Evolutionary conservation across 805 yeast species (phyloP).

Genomic region (Kockiozyma suomiensis): DNA sequence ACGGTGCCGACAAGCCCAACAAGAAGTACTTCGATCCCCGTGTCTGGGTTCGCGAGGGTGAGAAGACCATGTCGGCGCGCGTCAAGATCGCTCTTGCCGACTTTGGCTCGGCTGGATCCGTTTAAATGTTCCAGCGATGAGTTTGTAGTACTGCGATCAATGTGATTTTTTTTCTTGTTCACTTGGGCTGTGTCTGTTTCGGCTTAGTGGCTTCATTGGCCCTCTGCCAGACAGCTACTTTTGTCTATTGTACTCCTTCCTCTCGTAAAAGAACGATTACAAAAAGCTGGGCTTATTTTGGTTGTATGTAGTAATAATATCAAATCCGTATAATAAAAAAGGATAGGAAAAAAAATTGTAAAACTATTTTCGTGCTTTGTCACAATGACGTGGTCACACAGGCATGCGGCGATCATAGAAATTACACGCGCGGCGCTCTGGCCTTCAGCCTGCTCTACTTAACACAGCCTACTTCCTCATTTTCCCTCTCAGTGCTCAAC

Average conservation of each 20-base stretch:
- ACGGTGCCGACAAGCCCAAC: constrained; percentile 98
- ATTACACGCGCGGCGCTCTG: constrained; percentile 1
- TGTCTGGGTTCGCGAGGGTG: constrained; percentile 99
- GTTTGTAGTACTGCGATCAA: too few species aligned
- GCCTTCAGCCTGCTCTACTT: not conserved
- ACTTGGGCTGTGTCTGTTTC: too few species aligned
- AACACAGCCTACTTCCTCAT: not conserved
- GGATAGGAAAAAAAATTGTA: too few species aligned
- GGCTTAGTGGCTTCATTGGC: not conserved
- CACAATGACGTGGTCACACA: constrained; percentile 4
- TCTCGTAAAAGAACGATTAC: not conserved
- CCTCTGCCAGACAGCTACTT: not conserved
- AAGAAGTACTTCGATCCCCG: constrained; percentile 99
- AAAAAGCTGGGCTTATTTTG: not conserved
- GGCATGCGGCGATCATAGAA: not conserved
- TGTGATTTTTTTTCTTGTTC: too few species aligned
- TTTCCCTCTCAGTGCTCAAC: not conserved
- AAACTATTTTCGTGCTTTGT: not conserved
- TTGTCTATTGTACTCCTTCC: not conserved
- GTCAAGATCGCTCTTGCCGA: constrained; percentile 77
- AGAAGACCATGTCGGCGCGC: constrained; percentile 94
- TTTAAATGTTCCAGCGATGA: constrained; percentile 8
- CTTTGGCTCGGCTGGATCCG: constrained; percentile 56
- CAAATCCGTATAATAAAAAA: too few species aligned
- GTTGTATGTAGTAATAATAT: not conserved